Evolutionary conservation across 2,329 filamentous ascomycete species (phyloP).

Genomic region (Fusarium oxysporum): DNA sequence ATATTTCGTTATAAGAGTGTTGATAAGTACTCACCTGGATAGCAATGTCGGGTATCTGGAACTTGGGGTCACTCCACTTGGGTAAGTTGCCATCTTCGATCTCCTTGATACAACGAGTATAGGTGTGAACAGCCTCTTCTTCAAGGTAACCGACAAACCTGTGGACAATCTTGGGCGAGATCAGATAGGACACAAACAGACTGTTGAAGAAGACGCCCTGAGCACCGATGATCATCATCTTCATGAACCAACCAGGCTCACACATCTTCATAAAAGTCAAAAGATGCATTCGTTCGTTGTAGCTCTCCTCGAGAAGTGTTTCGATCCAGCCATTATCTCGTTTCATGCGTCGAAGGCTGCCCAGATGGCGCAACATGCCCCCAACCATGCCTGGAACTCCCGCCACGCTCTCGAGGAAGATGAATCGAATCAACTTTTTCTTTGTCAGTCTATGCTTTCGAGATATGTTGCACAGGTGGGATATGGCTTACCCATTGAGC

Average conservation of each 20-base stretch:
- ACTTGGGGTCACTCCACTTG: slow-evolving; percentile 77
- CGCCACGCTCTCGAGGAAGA: slow-evolving; percentile 95
- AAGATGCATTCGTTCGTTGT: slow-evolving; percentile 94
- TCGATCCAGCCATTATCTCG: slow-evolving; percentile 98
- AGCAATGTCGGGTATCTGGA: slow-evolving; percentile 88
- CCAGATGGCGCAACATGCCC: slow-evolving; percentile 91
- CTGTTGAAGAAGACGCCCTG: slow-evolving; percentile 98
- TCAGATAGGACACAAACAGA: slow-evolving; percentile 88
- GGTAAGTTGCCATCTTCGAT: slow-evolving; percentile 87
- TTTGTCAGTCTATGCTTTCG: slow-evolving; percentile 22
- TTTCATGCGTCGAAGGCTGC: slow-evolving; percentile 85
- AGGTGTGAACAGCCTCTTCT: slow-evolving; percentile 96
- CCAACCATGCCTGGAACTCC: slow-evolving; percentile 98
- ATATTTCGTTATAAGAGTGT: background rate
- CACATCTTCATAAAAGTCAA: slow-evolving; percentile 94
- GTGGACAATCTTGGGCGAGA: slow-evolving; percentile 89
- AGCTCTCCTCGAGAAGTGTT: slow-evolving; percentile 87
- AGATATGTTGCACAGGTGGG: background rate
- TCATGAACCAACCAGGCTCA: slow-evolving; percentile 82
- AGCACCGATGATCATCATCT: slow-evolving; percentile 87
- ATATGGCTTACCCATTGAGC: slow-evolving; percentile 75
- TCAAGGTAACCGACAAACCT: slow-evolving; percentile 97
- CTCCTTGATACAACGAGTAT: slow-evolving; percentile 88
- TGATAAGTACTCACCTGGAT: slow-evolving; percentile 60
- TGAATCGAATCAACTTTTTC: slow-evolving; percentile 76